Conservation (phyloP, 164 flowering plant species). For the Santalum album region DNA sequence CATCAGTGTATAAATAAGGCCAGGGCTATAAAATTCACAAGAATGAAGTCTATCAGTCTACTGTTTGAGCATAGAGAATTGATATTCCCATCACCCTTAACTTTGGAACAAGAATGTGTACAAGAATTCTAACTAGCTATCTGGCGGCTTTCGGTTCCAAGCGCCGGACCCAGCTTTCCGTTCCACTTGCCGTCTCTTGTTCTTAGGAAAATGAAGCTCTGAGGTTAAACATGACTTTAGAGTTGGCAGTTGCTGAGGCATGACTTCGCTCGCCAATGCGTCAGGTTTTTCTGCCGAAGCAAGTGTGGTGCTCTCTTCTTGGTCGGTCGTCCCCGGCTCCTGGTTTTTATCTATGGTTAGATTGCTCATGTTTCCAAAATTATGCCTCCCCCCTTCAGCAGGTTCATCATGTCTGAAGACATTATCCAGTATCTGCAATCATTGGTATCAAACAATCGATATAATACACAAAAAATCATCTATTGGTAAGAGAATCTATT, state of each 20-base stretch:
- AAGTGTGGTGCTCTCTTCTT: constrained; percentile 20
- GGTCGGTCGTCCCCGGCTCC: constrained; percentile 20
- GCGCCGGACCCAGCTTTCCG: constrained; percentile 54
- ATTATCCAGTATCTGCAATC: constrained; percentile 50
- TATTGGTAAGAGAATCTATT: too few relatives aligned
- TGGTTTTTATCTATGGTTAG: constrained; percentile 19
- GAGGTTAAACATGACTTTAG: constrained; percentile 31
- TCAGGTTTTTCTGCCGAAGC: constrained; percentile 19
- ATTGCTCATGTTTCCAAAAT: constrained; percentile 14
- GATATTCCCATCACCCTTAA: too few relatives aligned
- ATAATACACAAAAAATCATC: background rate
- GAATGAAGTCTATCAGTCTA: too few relatives aligned
- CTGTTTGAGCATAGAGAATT: too few relatives aligned
- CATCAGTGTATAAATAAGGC: too few relatives aligned
- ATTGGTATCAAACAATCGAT: background rate
- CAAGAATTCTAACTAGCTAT: constrained; percentile 12
- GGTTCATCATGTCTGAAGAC: constrained; percentile 34
- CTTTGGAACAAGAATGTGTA: too few relatives aligned
- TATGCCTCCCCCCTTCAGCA: constrained; percentile 27
- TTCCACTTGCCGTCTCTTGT: constrained; percentile 67
- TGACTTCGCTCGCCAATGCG: constrained; percentile 1
- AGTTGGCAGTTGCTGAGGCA: constrained; percentile 21
- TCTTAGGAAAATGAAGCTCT: constrained; percentile 41
- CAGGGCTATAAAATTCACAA: too few relatives aligned
- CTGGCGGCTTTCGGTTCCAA: constrained; percentile 45